A percentile compares a stretch with the other conserved stretches of the same genome.
Conservation (phyloP, 345 rosid species). For the Aquilaria malaccensis region DNA sequence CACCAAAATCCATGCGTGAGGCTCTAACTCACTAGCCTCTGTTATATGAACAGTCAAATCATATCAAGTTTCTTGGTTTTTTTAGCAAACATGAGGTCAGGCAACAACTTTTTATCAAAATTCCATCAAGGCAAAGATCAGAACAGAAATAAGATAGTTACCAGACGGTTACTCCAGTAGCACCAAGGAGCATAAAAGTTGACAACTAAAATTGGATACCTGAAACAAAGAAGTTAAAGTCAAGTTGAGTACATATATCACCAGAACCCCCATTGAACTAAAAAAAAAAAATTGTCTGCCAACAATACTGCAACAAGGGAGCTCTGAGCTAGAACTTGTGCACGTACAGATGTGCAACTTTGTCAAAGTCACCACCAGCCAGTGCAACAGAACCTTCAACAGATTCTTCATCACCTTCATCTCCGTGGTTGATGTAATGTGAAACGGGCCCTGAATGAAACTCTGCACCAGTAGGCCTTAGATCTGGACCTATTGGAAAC, state of each 20-base stretch:
- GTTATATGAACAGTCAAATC: too few species aligned
- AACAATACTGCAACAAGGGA: too few species aligned
- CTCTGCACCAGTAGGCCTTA: conserved; percentile 82
- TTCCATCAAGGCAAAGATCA: neutral
- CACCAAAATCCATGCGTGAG: too few species aligned
- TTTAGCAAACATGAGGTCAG: too few species aligned
- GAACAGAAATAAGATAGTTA: conserved; percentile 22
- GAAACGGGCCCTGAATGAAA: conserved; percentile 59
- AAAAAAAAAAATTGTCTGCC: conserved; percentile 2
- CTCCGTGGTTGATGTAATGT: conserved; percentile 73
- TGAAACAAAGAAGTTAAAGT: conserved; percentile 30
- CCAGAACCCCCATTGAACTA: neutral
- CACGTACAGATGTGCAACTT: conserved; percentile 66
- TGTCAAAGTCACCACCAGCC: conserved; percentile 59
- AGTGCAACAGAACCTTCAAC: conserved; percentile 60
- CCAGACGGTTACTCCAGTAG: conserved; percentile 94
- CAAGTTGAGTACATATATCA: conserved; percentile 9
- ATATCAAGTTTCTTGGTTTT: neutral
- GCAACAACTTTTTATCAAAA: neutral
- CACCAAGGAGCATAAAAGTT: conserved; percentile 99
- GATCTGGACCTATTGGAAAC: conserved; percentile 74
- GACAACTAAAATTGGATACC: conserved; percentile 80
- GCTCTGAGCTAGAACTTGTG: conserved; percentile 9
- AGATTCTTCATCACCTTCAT: conserved; percentile 55
- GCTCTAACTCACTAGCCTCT: too few species aligned